Conservation (phyloP, 805 yeast species). For the Yarrowia yakushimensis region DNA sequence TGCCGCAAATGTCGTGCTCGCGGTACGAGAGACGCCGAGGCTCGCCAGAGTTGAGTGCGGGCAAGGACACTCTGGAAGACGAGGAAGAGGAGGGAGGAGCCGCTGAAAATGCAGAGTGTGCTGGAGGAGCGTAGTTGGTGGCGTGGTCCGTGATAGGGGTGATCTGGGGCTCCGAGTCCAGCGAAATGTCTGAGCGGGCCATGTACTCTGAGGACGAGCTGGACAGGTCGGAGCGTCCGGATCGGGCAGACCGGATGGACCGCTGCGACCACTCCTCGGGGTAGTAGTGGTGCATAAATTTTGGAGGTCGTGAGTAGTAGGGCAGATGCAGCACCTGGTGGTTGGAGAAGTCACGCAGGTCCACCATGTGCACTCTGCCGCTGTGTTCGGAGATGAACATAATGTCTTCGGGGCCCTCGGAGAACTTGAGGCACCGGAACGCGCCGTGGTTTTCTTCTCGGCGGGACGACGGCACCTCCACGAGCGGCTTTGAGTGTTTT, state of each 20-base stretch:
- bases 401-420: conserved; percentile 69
- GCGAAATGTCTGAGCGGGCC: conserved; percentile 18
- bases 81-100: conserved; percentile 2
- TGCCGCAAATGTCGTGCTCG: conserved; percentile 56
- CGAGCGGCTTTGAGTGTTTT: conserved; percentile 43
- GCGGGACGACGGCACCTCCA: conserved; percentile 44
- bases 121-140: conserved; percentile 6
- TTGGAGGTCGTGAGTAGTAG: conserved; percentile 25
- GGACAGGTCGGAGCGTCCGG: conserved; percentile 38
- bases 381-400: conserved; percentile 77
- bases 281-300: conserved; percentile 22
- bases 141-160: conserved; percentile 18
- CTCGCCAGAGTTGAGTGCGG: conserved; percentile 2
- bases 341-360: conserved; percentile 65
- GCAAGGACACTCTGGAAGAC: conserved; percentile 8
- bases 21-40: neutral
- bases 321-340: conserved; percentile 61
- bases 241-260: conserved; percentile 8
- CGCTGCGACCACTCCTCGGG: conserved; percentile 8
- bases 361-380: conserved; percentile 81
- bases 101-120: neutral
- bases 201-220: conserved; percentile 20
- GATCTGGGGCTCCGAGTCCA: conserved; percentile 23
- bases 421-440: conserved; percentile 60
- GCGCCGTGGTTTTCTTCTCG: conserved; percentile 53